Evolutionary conservation across 2,329 filamentous ascomycete genomes (phyloP), one percentile per base, ranked within the genome.

Genomic region (Calonectria montana): DNA sequence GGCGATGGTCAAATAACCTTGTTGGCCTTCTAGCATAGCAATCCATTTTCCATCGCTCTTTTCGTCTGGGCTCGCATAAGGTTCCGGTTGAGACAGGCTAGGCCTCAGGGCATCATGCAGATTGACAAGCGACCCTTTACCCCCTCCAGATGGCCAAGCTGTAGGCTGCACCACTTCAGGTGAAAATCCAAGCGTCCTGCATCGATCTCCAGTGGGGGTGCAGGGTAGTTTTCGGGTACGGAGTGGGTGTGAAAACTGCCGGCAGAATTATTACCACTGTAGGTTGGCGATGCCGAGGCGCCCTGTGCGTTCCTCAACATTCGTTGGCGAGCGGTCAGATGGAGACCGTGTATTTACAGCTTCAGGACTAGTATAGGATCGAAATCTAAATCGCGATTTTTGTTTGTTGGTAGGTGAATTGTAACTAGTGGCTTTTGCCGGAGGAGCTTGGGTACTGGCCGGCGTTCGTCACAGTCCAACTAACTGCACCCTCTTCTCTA

Each of bases 51-150:
- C 15, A 53, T 25, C 7, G 23, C 12, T 39, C 23, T 23, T 59
- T 29, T 63, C 31, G 35, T 37, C 43, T n/a, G 45, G 45, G 25
- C 55, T 45, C 23, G 45, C 55, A 35, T 50, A 53, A 62, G 35
- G 65, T 62, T 62, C 53, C 29, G 55, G 31, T 39, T 41, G 65
- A 68, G 31, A 62, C 45, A 68, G 18, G n/a, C 55, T 53, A 62
- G 27, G 31, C 35, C 23, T 29, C 55, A 67, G 53, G 47, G 45
- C n/a, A 62, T 39, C 43, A 50, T 53, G 23, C 21, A 62, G 55
- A 62, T 50, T 37, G 41, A 62, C 23, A 43, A 37, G 31, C 25
- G 55, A 62, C 27, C 41, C 21, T 27, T 29, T 67, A 13, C n/a
- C 37, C 47, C 47, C 25, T 50, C 57, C 45, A 63, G 35, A 63